A percentile compares a stretch with the other conserved stretches of the same genome.
phyloP scores from a whole-genome alignment of 163 green algal genomes.

The Smithsoniella earleae region DNA sequence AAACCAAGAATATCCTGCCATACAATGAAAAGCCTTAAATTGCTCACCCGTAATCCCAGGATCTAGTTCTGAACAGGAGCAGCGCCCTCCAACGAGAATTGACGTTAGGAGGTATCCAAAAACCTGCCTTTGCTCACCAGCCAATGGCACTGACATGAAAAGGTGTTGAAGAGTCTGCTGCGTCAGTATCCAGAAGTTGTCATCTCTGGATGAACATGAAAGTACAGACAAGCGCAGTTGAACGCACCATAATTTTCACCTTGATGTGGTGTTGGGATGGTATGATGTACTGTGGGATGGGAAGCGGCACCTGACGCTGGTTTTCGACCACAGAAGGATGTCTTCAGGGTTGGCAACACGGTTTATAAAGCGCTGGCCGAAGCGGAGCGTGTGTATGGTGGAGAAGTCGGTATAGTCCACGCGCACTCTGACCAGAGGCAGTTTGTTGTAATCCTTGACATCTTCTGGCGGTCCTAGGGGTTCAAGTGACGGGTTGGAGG shows the following conservation, averaged over 20 bases:
- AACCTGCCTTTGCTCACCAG: too few species aligned
- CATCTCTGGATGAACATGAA: too few species aligned
- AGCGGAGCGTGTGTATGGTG: slow-evolving; percentile 89
- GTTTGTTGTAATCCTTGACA: neutral
- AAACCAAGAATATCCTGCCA: too few species aligned
- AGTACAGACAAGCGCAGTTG: too few species aligned
- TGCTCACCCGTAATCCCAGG: too few species aligned
- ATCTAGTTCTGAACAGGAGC: too few species aligned
- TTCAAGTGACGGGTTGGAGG: neutral
- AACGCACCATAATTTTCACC: too few species aligned
- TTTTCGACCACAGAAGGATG: slow-evolving; percentile 87
- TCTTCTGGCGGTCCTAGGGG: neutral
- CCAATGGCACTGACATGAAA: too few species aligned
- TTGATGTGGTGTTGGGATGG: too few species aligned
- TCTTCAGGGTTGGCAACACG: slow-evolving; percentile 94
- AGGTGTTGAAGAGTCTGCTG: slow-evolving; percentile 12
- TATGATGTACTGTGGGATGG: neutral
- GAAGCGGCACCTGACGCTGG: slow-evolving; percentile 31
- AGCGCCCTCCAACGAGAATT: too few species aligned
- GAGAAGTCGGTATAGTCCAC: slow-evolving; percentile 95
- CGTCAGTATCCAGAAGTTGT: slow-evolving; percentile 20
- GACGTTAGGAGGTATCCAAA: too few species aligned
- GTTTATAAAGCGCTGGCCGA: slow-evolving; percentile 88
- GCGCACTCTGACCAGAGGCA: slow-evolving; percentile 39
- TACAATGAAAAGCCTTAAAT: too few species aligned